Conservation (phyloP, 2,329 filamentous ascomycete species). For the Pseudogymnoascus sp. region DNA sequence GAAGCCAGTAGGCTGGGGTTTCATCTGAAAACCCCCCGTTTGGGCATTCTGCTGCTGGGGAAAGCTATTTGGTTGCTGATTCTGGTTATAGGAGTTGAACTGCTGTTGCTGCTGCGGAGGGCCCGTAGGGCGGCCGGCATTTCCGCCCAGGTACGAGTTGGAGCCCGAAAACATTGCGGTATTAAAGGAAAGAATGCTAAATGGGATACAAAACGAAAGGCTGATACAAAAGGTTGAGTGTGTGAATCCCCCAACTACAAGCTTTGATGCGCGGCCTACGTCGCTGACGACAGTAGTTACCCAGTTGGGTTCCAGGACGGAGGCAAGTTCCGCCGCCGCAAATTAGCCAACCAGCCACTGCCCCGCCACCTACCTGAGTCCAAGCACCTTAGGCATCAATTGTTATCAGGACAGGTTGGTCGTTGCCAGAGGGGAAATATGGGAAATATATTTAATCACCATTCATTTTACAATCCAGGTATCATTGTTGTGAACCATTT, state of each 20-base stretch:
- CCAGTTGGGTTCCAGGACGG: slow-evolving; percentile 5
- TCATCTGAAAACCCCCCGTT: slow-evolving; percentile 17
- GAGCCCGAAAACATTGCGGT: slow-evolving; percentile 78
- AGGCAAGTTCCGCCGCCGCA: slow-evolving; percentile 7
- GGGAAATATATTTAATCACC: background rate
- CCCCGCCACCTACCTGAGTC: background rate
- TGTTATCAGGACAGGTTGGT: background rate
- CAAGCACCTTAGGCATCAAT: background rate
- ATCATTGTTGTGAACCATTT: background rate
- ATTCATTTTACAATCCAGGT: background rate
- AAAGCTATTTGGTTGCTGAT: slow-evolving; percentile 23
- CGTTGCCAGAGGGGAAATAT: background rate
- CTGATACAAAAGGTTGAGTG: slow-evolving; percentile 11
- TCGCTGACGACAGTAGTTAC: slow-evolving; percentile 9
- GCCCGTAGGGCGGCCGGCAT: slow-evolving; percentile 64
- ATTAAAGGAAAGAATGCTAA: slow-evolving; percentile 13
- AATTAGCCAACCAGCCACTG: slow-evolving; percentile 5
- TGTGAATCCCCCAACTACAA: background rate
- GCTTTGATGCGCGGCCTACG: slow-evolving; percentile 2
- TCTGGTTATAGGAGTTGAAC: slow-evolving; percentile 35
- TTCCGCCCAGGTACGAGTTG: slow-evolving; percentile 75
- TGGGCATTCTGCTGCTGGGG: slow-evolving; percentile 30
- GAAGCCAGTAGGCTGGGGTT: slow-evolving; percentile 23
- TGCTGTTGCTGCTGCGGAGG: slow-evolving; percentile 50
- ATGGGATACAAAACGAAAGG: slow-evolving; percentile 11